Conservation (phyloP, 306 rosid species). For the Vigna radiata region DNA sequence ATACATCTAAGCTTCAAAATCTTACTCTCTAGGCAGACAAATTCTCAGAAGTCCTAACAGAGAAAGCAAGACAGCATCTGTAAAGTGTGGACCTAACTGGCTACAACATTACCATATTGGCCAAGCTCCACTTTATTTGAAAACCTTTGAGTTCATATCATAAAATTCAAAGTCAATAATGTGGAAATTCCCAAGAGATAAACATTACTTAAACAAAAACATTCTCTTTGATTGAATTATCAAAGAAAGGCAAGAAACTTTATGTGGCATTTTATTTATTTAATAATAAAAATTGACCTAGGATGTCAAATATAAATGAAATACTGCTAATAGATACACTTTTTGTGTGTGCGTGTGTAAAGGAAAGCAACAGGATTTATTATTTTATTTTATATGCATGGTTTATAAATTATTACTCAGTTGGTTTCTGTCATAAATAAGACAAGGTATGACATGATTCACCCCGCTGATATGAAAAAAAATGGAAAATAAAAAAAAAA, state of each 20-base stretch:
- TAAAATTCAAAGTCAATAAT: slow-evolving; percentile 14
- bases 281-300: not conserved
- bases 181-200: slow-evolving; percentile 10
- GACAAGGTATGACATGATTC: not conserved
- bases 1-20: slow-evolving; percentile 8
- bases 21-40: not conserved
- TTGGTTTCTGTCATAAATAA: slow-evolving; percentile 29
- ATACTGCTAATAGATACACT: not conserved
- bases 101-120: slow-evolving; percentile 19
- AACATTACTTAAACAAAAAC: not conserved
- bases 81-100: not conserved
- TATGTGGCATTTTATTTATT: not conserved
- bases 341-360: not conserved
- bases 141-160: slow-evolving; percentile 14
- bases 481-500: no score
- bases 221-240: not conserved
- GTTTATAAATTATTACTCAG: not conserved
- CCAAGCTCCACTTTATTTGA: slow-evolving; percentile 18
- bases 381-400: not conserved
- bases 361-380: slow-evolving; percentile 28
- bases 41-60: not conserved
- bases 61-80: slow-evolving; percentile 21
- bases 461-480: slow-evolving; percentile 1
- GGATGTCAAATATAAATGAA: slow-evolving; percentile 25
- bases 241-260: slow-evolving; percentile 3